phyloP scores from a whole-genome alignment of 164 flowering plant genomes.

The Aristolochia californica region DNA sequence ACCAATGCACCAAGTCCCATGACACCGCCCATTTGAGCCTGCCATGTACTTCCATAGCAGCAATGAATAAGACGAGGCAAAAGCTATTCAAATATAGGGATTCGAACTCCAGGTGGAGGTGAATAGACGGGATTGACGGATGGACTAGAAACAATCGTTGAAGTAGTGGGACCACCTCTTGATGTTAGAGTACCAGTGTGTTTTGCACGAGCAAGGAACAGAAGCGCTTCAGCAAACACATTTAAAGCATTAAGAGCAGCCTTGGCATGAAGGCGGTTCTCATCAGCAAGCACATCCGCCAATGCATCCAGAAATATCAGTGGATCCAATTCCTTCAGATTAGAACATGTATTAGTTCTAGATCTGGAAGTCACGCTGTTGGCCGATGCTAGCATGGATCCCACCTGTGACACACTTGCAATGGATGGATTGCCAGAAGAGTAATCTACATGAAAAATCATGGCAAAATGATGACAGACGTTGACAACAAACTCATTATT shows the following conservation, averaged over 20 bases:
- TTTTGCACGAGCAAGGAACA: constrained; percentile 80
- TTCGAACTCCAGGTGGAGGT: constrained; percentile 82
- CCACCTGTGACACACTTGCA: constrained; percentile 33
- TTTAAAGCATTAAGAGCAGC: constrained; percentile 83
- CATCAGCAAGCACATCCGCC: constrained; percentile 88
- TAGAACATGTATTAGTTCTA: constrained; percentile 34
- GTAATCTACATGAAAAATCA: constrained; percentile 68
- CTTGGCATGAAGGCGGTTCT: constrained; percentile 82
- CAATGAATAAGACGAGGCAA: constrained; percentile 92
- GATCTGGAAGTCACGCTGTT: constrained; percentile 15
- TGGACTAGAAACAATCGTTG: constrained; percentile 96
- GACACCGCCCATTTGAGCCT: constrained; percentile 95
- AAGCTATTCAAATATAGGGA: constrained; percentile 94
- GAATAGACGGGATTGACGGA: constrained; percentile 90
- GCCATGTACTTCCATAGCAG: constrained; percentile 96
- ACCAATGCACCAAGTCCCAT: constrained; percentile 95
- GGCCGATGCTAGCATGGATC: constrained; percentile 34
- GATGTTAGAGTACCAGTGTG: constrained; percentile 60
- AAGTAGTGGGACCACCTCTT: constrained; percentile 80
- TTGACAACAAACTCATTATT: constrained; percentile 73
- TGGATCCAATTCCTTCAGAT: constrained; percentile 89
- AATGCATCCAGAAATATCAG: constrained; percentile 89
- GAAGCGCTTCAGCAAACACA: constrained; percentile 76
- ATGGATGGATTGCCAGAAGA: constrained; percentile 29
- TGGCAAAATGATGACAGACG: constrained; percentile 93